phyloP scores from a whole-genome alignment of 306 rosid genomes.

The Begonia masoniana region DNA sequence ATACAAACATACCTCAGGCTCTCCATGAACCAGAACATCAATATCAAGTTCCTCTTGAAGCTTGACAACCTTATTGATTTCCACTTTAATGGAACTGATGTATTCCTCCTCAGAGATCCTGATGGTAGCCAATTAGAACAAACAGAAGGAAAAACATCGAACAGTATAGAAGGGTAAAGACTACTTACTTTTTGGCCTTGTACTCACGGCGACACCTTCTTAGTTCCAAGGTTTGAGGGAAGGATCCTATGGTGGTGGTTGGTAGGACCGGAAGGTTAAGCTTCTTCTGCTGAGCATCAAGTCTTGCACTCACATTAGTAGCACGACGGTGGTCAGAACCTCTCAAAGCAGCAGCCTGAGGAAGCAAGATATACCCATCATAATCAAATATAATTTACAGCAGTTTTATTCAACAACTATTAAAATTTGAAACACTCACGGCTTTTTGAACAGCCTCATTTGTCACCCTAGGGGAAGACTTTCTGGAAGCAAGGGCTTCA shows the following conservation, averaged over 20 bases:
- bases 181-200: constrained; percentile 61
- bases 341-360: constrained; percentile 67
- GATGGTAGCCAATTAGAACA: constrained; percentile 5
- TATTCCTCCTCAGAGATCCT: constrained; percentile 65
- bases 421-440: constrained; percentile 26
- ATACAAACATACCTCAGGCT: constrained; percentile 59
- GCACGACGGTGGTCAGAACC: constrained; percentile 58
- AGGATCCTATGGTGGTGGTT: constrained; percentile 79
- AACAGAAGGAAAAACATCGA: neutral
- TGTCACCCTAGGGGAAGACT: constrained; percentile 72
- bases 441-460: constrained; percentile 75
- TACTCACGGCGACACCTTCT: constrained; percentile 75
- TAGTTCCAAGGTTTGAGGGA: constrained; percentile 72
- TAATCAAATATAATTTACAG: neutral
- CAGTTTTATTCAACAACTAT: neutral
- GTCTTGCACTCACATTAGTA: constrained; percentile 57
- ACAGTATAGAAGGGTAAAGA: too few species aligned
- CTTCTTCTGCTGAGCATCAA: constrained; percentile 69
- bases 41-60: constrained; percentile 85
- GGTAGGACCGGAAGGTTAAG: constrained; percentile 74
- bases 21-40: constrained; percentile 87
- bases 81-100: constrained; percentile 52
- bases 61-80: constrained; percentile 65
- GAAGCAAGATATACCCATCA: constrained; percentile 6
- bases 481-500: constrained; percentile 60